Evolutionary conservation across 2,329 filamentous ascomycete genomes (phyloP).

Genomic region (Myriosclerotinia scirpicola): DNA sequence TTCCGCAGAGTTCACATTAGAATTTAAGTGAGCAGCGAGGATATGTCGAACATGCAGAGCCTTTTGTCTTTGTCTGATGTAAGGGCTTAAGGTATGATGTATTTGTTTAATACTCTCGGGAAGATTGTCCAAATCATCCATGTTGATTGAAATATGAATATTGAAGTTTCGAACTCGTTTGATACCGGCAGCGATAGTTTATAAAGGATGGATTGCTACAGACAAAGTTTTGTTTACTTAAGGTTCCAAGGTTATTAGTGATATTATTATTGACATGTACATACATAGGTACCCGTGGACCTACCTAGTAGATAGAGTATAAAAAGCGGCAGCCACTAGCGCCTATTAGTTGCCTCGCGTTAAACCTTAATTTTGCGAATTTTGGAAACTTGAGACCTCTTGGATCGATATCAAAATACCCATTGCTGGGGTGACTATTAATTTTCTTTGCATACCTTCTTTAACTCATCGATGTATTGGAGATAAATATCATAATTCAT

Average conservation of each 20-base stretch:
- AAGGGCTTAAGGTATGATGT: slow-evolving; percentile 50
- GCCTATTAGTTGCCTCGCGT: slow-evolving; percentile 19
- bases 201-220: not conserved
- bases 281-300: no score
- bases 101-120: slow-evolving; percentile 45
- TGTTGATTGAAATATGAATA: slow-evolving; percentile 21
- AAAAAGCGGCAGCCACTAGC: slow-evolving; percentile 8
- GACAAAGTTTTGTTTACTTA: slow-evolving; percentile 5
- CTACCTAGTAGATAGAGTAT: no score
- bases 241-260: not conserved
- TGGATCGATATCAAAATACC: slow-evolving; percentile 9
- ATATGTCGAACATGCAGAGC: slow-evolving; percentile 56
- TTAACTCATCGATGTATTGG: not conserved
- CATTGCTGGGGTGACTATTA: not conserved
- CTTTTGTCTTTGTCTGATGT: slow-evolving; percentile 58
- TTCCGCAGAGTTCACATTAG: slow-evolving; percentile 43
- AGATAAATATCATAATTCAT: slow-evolving; percentile 16
- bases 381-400: slow-evolving; percentile 20
- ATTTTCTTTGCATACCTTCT: slow-evolving; percentile 18
- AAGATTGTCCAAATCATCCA: slow-evolving; percentile 31
- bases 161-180: not conserved
- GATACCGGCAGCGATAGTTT: not conserved
- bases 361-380: slow-evolving; percentile 26
- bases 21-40: slow-evolving; percentile 54
- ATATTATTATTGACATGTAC: no score